These are phyloP conservation scores for Globisporangium lucens DNA, from an alignment of 352 stramenopile species.

Conservation along the genomic window DNA sequence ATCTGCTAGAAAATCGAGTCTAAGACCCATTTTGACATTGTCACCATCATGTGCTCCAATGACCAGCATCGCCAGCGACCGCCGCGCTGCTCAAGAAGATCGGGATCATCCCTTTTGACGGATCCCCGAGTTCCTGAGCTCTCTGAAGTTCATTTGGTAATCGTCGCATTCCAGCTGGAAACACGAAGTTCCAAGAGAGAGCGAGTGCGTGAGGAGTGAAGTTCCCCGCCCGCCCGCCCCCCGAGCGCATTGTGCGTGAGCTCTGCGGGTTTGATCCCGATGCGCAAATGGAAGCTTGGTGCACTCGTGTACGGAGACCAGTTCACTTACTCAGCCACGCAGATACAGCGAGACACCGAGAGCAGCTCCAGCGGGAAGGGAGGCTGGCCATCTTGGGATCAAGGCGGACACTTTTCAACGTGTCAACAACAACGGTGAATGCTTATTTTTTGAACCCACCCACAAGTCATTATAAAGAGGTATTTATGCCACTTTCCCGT, in stretches of 20 bases:
- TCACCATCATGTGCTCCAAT: neutral
- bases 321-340: neutral
- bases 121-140: constrained; percentile 2
- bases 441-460: neutral
- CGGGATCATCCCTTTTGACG: constrained; percentile 14
- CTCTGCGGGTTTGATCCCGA: neutral
- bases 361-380: neutral
- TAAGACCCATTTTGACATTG: neutral
- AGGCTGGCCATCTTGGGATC: neutral
- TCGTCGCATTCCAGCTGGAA: neutral
- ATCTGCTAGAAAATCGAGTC: too few species aligned
- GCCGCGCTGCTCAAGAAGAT: constrained; percentile 15
- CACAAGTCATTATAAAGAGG: neutral
- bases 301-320: neutral
- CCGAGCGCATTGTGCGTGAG: neutral
- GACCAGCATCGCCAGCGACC: constrained; percentile 14
- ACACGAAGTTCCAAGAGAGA: neutral
- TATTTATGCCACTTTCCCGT: neutral
- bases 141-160: neutral
- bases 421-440: neutral
- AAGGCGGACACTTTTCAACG: neutral
- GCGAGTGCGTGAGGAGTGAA: neutral
- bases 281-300: neutral
- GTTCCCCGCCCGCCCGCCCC: too few species aligned
- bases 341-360: neutral